Conservation (phyloP, 305 asterid species). For the Fraxinus floribunda region DNA sequence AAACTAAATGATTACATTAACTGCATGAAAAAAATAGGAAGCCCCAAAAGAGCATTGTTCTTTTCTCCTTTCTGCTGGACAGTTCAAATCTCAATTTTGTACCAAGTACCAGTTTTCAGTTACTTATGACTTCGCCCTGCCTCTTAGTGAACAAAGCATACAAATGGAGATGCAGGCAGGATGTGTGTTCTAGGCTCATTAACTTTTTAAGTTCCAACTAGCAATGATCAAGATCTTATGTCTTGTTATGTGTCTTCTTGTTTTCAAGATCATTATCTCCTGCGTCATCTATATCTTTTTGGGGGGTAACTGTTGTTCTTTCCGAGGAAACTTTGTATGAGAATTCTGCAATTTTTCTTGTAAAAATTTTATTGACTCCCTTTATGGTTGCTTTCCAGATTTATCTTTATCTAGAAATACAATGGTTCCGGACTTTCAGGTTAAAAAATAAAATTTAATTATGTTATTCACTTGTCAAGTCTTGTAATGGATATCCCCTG, state of each 20-base stretch:
- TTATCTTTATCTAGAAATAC: neutral
- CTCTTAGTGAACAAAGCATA: neutral
- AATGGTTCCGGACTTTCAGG: neutral
- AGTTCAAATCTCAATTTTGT: neutral
- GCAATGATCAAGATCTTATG: neutral
- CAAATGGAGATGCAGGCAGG: neutral
- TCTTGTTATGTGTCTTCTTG: neutral
- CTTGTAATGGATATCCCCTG: neutral
- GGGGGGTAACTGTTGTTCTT: neutral
- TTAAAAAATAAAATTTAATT: neutral
- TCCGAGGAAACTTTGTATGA: neutral
- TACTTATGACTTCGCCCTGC: neutral
- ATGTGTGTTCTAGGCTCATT: neutral
- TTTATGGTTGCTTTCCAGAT: neutral
- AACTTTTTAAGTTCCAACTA: neutral
- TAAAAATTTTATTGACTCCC: neutral
- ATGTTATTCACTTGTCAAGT: neutral
- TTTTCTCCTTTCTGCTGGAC: neutral
- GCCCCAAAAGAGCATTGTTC: neutral
- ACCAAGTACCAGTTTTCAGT: neutral
- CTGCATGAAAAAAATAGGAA: neutral
- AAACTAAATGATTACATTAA: neutral
- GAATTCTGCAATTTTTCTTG: neutral
- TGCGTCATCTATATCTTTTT: neutral
- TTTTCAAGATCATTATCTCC: neutral